Evolutionary conservation across 148 eudicot genomes (phyloP).

Genomic region (Agrostemma githago): DNA sequence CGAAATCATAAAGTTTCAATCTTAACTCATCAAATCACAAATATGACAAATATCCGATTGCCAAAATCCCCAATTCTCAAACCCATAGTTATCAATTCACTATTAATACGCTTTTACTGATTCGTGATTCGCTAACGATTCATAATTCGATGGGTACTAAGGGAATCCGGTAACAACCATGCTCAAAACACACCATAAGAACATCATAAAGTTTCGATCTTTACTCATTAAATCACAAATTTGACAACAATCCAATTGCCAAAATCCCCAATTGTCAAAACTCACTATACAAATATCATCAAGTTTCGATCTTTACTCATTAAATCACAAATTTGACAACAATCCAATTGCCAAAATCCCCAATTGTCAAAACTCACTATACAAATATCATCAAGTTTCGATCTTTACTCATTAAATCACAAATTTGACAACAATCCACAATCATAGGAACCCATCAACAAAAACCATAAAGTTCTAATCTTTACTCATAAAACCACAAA

Average conservation of each 20-base stretch:
- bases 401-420: not conserved
- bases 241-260: not conserved
- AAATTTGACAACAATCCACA: not conserved
- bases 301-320: slow-evolving; percentile 6
- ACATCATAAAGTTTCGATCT: not conserved
- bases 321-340: not conserved
- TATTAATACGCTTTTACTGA: no score
- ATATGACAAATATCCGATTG: not conserved
- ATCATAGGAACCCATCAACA: no score
- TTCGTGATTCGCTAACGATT: no score
- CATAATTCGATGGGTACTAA: no score
- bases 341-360: no score
- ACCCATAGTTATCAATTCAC: no score
- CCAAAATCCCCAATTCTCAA: not conserved
- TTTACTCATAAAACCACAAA: no score
- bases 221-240: not conserved
- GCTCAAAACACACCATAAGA: not conserved
- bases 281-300: not conserved
- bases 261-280: not conserved
- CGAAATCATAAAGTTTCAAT: not conserved
- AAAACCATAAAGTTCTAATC: not conserved
- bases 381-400: not conserved
- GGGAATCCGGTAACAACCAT: not conserved
- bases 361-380: not conserved
- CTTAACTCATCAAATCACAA: not conserved